These are phyloP conservation scores for Aspergillus awamori DNA, from an alignment of 2,329 filamentous ascomycete species.

Conservation along the genomic window DNA sequence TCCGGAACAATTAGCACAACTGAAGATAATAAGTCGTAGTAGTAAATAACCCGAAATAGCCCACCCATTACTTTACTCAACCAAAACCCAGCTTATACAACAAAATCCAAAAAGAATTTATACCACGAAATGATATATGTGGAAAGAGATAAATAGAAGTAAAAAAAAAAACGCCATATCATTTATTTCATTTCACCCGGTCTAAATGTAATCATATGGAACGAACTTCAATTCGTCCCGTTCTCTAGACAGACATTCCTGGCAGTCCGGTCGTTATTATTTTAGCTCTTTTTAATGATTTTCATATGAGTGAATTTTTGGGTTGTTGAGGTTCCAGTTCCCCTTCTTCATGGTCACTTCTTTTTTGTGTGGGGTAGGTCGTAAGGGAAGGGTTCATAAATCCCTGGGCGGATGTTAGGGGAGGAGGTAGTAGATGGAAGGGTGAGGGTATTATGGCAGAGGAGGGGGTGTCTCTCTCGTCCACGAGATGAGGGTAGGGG, in stretches of 20 bases:
- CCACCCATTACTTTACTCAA: too few species aligned
- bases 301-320: too few species aligned
- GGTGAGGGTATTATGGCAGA: neutral
- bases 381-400: slow-evolving; percentile 1
- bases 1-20: too few species aligned
- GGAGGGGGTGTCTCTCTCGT: neutral
- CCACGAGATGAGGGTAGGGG: neutral
- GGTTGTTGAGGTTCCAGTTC: too few species aligned
- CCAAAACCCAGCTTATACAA: too few species aligned
- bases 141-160: neutral
- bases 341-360: neutral
- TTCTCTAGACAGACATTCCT: neutral
- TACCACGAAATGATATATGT: too few species aligned
- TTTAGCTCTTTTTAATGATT: neutral
- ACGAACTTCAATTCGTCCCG: neutral
- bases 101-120: too few species aligned
- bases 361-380: neutral
- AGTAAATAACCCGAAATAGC: too few species aligned
- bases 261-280: neutral
- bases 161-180: neutral
- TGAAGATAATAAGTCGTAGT: too few species aligned
- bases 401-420: neutral
- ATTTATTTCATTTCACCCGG: slow-evolving; percentile 4
- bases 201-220: neutral
- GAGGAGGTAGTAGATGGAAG: neutral